These are phyloP conservation scores for Arthrobotrys sinensis DNA, from an alignment of 2,329 filamentous ascomycete species.

Conservation along the genomic window DNA sequence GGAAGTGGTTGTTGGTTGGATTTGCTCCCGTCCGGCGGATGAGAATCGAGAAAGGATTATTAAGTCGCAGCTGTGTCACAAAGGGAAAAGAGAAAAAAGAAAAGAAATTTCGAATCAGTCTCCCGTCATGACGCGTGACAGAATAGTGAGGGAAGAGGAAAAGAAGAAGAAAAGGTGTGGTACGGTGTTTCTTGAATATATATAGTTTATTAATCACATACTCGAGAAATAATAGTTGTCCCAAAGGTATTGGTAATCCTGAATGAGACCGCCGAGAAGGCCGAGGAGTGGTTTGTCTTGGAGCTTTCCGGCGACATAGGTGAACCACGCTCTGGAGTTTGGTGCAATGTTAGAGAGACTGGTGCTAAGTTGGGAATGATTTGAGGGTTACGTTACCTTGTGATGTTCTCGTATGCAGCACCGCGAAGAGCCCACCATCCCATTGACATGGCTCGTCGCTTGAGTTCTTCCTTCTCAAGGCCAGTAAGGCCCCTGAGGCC, in stretches of 20 bases:
- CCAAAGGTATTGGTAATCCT: slow-evolving; percentile 98
- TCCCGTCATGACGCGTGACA: slow-evolving; percentile 40
- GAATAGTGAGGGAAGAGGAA: slow-evolving; percentile 11
- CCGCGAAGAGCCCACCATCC: slow-evolving; percentile 97
- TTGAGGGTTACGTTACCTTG: slow-evolving; percentile 71
- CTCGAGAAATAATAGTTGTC: slow-evolving; percentile 94
- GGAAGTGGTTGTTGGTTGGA: background rate
- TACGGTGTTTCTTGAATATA: slow-evolving; percentile 35
- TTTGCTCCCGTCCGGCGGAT: slow-evolving; percentile 36
- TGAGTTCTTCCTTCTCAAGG: slow-evolving; percentile 90
- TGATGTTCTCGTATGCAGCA: slow-evolving; percentile 95
- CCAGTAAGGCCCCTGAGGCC: slow-evolving; percentile 83
- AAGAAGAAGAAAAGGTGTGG: slow-evolving; percentile 1
- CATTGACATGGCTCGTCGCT: slow-evolving; percentile 88
- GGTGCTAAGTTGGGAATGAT: background rate
- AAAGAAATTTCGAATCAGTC: slow-evolving; percentile 51
- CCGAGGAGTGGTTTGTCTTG: slow-evolving; percentile 81
- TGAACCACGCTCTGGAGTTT: slow-evolving; percentile 73
- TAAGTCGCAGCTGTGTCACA: slow-evolving; percentile 54
- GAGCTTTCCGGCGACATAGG: slow-evolving; percentile 80
- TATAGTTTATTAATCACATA: slow-evolving; percentile 51
- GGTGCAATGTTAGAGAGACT: slow-evolving; percentile 61
- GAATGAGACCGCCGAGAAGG: slow-evolving; percentile 86
- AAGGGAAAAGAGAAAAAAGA: slow-evolving; percentile 9
- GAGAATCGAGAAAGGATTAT: slow-evolving; percentile 30